Base-by-base conservation (phyloP, 2,329 filamentous ascomycete species). In the Colletotrichum eremochloae region DNA sequence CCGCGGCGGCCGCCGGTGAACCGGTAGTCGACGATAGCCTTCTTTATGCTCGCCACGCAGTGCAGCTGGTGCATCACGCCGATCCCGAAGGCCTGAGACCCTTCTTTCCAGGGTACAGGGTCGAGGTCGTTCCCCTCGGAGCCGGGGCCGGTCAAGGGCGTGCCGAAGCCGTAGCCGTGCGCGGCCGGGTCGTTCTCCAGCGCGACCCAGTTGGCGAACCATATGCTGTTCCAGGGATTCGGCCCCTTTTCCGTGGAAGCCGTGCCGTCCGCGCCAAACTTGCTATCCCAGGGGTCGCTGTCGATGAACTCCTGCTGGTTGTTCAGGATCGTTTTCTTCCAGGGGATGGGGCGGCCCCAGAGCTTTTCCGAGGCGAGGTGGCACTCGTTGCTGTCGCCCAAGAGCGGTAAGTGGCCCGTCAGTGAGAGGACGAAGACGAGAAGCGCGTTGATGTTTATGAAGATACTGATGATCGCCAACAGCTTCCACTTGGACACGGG, bases 241-340 rank as follows among this genome's bases (percentile, higher is more conserved):
- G 56, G 56, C 3, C 56, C 56, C 56, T 58, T 58, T 1, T 3
- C n/a, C 4, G 12, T 14, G 20, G 56, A 42, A 2, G 36, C n/a
- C 18, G 56, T 58, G 1, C 56, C 56, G 4, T 58, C 56, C 12
- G 20, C 56, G 3, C 56, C 56, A 9, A 58, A 58, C n/a, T 58
- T 58, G 36, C 56, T 58, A n/a, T 58, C 56, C 56, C 56, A 58
- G 4, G 56, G 56, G 7, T 58, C 56, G 56, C 56, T 58, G 36
- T 58, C 56, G 56, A 58, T 58, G 36, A 58, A 58, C 2, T 58
- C 56, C n/a, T 58, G 56, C 36, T 42, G 56, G 56, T 58, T 58
- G 5, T 58, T 14, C 2, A 58, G 11, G 1, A 42, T 7, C 56
- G 15, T 24, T 1, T 58, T 58, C 56, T 31, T 58, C 56, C 56